Evolutionary conservation across 441 rosid genomes (phyloP), one percentile per base, ranked within the genome.

Genomic region (Gossypium lobatum): DNA sequence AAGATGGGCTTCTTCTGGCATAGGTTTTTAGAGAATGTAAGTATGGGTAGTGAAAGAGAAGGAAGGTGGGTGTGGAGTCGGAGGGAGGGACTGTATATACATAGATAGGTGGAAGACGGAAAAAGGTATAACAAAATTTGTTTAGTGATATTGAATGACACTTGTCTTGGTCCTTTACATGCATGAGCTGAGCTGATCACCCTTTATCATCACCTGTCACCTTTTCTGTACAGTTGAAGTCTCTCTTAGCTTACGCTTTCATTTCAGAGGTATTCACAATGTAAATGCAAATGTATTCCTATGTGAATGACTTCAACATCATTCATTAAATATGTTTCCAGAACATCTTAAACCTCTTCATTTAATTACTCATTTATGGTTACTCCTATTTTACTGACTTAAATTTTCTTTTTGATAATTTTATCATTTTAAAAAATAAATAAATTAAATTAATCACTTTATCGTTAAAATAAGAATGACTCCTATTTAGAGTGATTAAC

Each of bases 101-200:
- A 50, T 16, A 3, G 0, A 17, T 10, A 55, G 52, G 52, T 37
- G 64, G 54, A 71, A 8, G 34, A 31, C 31, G 23, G 16, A 28
- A 34, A 37, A 31, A 6, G 42, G 17, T 31, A 21, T 8, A 55
- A 39, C 64, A 34, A 42, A 39, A 1, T 16, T 2, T 23, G 62
- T 21, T 39, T 37, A 6, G 37, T 26, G 48, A 26, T 10, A 31
- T n/a, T 26, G 20, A 16, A 8, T 50, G 83, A 73, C 83, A 74
- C 74, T 71, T 68, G 79, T 23, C 77, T 65, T 72, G 46, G 55
- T 54, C 3, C 2, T 63, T 39, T 68, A 37, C 77, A 73, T 73
- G 80, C 78, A 74, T 76, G 52, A 52, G 39, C 3, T 71, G 42
- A 52, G 39, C 3, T 16, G 50, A 17, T 21, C 70, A 11, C 10